Base-by-base conservation (phyloP, 208 protist genomes). In the Acanthamoeba lenticulata region DNA sequence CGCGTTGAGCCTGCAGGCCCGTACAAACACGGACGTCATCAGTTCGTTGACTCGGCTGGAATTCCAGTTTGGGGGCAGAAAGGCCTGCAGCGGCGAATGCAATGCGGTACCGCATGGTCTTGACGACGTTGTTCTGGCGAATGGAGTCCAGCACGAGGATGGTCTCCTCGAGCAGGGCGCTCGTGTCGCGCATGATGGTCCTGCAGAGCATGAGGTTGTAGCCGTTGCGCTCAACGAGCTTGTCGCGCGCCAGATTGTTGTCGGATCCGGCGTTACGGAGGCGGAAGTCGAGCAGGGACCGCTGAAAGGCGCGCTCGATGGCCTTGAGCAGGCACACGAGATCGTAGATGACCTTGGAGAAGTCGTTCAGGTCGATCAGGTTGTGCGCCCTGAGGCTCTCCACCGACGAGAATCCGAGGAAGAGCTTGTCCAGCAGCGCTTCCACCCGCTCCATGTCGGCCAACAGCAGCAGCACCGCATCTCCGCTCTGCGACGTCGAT, bases 81-180 rank as follows among this genome's bases (percentile, higher is more conserved):
- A 57, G 19, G 49, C 13, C 49, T 24, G 9, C 49, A 57, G 49
- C 13, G 49, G 19, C 13, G 49, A 57, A 57, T 72, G 27, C 13
- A 9, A 24, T 72, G n/a, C n/a, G n/a, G 57, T 57, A 85, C 74
- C 74, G 2, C 74, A 85, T 57, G 7, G 11, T 85, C 34, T 85
- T 85, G 44, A 85, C 74, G 5, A 85, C 74, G 44, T 85, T 57
- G 24, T 85, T 85, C 55, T 85, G 74, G 4, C 74, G 74, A 27
- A 85, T 85, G 44, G 74, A 32, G n/a, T 85, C 74, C 9, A 85
- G 44, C 27, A 85, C 13, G 6, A 85, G 74, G 1, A 85, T 15
- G 44, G 42, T 85, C 74, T 85, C 74, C 45, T 85, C 74, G 2
- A 85, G 34, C 2, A 85, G 74, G 17, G 74, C 32, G 6, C 44